These are phyloP conservation scores for Helianthus annuus DNA, from an alignment of 129 eudicot genomes.

Conservation along the genomic window HanXRQr2.0-SUNRISE NC_035436.2:200212483-200212982, in stretches of 20 bases:
- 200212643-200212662: constrained; percentile 32
- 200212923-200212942: constrained; percentile 58
- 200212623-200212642: constrained; percentile 45
- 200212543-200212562: constrained; percentile 96
- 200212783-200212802: constrained; percentile 65
- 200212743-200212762: constrained; percentile 77
- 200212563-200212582: constrained; percentile 91
- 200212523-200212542: constrained; percentile 82
- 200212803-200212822: constrained; percentile 60
- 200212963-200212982: constrained; percentile 71
- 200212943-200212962: constrained; percentile 72
- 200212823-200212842: constrained; percentile 81
- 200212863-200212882: constrained; percentile 71
- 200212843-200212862: constrained; percentile 80
- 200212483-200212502: constrained; percentile 54
- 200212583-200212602: constrained; percentile 76
- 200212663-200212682: constrained; percentile 83
- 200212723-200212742: constrained; percentile 86
- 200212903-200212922: constrained; percentile 70
- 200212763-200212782: constrained; percentile 74
- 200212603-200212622: constrained; percentile 78
- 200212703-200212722: constrained; percentile 87
- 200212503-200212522: constrained; percentile 72
- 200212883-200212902: constrained; percentile 90
- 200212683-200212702: constrained; percentile 92